Conservation (phyloP, 345 rosid genomes). For the Psidium guajava region DNA sequence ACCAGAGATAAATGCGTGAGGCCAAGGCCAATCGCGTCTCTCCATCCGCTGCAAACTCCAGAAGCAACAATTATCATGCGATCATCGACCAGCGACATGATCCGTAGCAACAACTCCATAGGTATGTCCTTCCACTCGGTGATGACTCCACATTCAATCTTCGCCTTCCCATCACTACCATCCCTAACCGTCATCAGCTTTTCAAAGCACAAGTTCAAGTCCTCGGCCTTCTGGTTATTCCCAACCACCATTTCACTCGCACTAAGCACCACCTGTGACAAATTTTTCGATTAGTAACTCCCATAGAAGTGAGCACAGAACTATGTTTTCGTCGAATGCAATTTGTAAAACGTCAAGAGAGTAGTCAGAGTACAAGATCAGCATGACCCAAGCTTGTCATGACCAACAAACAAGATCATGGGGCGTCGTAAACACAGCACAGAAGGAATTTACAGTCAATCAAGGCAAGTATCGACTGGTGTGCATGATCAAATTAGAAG, state of each 20-base stretch:
- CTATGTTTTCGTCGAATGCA: not conserved
- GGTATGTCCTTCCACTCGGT: conserved; percentile 90
- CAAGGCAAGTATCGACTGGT: not conserved
- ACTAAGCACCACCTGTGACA: conserved; percentile 10
- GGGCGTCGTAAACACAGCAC: not conserved
- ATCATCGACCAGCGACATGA: conserved; percentile 69
- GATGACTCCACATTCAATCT: conserved; percentile 42
- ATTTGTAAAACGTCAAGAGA: not conserved
- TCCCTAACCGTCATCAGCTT: conserved; percentile 38
- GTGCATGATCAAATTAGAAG: not conserved
- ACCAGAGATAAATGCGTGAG: conserved; percentile 71
- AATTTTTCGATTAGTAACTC: not conserved
- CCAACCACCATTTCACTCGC: conserved; percentile 21
- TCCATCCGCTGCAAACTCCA: conserved; percentile 88
- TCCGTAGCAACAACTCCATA: conserved; percentile 62
- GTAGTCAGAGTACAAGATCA: not conserved
- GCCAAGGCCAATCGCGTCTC: conserved; percentile 75
- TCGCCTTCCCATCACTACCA: conserved; percentile 4
- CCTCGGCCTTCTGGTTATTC: conserved; percentile 24
- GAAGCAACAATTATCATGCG: conserved; percentile 68
- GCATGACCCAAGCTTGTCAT: not conserved
- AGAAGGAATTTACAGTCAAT: not conserved
- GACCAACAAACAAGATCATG: not conserved
- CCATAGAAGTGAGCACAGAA: not conserved
- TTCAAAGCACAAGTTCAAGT: conserved; percentile 50